Evolutionary conservation across 163 green algal species (phyloP).

Genomic region (Smithsoniella earleae): DNA sequence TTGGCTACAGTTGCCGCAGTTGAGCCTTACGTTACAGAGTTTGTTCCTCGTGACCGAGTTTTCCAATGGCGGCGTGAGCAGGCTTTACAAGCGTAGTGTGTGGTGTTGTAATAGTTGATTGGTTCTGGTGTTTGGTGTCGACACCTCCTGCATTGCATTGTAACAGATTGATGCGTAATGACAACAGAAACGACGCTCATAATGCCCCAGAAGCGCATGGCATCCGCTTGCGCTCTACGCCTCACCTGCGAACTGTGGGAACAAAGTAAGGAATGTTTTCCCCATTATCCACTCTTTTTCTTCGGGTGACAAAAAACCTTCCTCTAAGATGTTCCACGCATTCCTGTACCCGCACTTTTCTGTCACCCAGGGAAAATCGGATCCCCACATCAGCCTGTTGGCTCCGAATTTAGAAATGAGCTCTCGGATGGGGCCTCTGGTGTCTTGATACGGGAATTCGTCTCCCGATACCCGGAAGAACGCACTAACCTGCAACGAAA

Average conservation of each 20-base stretch:
- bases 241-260: not conserved
- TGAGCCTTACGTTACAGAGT: constrained; percentile 6
- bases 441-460: constrained; percentile 44
- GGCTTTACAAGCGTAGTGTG: too few species aligned
- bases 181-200: too few species aligned
- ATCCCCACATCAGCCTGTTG: constrained; percentile 40
- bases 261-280: constrained; percentile 3
- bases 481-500: constrained; percentile 47
- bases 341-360: constrained; percentile 40
- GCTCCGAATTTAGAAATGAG: constrained; percentile 44
- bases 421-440: constrained; percentile 33
- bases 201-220: too few species aligned
- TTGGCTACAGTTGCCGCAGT: constrained; percentile 10
- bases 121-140: too few species aligned
- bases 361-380: constrained; percentile 42
- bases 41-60: not conserved
- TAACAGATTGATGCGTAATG: too few species aligned
- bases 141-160: too few species aligned
- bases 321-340: constrained; percentile 37
- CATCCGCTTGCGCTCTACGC: too few species aligned
- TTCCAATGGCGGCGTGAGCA: constrained; percentile 28
- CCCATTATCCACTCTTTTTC: constrained; percentile 28
- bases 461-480: constrained; percentile 47
- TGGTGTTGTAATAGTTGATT: too few species aligned
- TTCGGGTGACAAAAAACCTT: constrained; percentile 18